Percentiles rank a stretch among this genome's conserved stretches.
Conservation (phyloP, 148 eudicot species). For the Camellia sinensis region DNA sequence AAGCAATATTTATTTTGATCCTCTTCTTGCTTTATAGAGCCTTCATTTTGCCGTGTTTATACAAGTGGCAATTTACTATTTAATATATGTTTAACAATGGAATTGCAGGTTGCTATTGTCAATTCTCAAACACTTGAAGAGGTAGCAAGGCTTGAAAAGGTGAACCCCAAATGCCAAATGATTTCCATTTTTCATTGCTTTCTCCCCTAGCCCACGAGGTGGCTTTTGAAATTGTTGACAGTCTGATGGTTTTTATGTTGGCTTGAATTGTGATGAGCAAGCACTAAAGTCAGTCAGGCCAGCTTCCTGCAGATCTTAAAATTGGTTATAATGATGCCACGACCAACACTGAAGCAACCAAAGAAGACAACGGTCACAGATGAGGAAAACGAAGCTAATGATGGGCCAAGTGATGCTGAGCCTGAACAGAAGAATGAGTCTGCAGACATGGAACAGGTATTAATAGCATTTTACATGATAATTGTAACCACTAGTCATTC, state of each 20-base stretch:
- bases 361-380: constrained; percentile 35
- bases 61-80: no score
- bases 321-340: constrained; percentile 38
- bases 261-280: constrained; percentile 30
- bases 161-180: no score
- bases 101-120: no score
- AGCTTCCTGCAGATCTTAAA: constrained; percentile 79
- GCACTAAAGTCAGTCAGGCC: constrained; percentile 79
- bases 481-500: not conserved
- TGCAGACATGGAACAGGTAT: constrained; percentile 53
- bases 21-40: no score
- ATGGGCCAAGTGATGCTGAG: no score
- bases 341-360: constrained; percentile 27
- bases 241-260: constrained; percentile 11
- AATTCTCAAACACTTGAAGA: no score
- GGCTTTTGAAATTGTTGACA: constrained; percentile 1
- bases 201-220: constrained; percentile 40
- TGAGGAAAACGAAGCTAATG: no score
- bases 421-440: not conserved
- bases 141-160: no score
- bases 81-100: no score
- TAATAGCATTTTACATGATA: not conserved
- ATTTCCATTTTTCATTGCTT: no score
- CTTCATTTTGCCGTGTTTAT: no score
- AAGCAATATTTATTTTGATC: no score